A percentile compares a stretch with the other conserved stretches of the same genome.
Evolutionary conservation across 1,139 yeast species (phyloP).

Genomic region (Entelexis sorbosivorans): DNA sequence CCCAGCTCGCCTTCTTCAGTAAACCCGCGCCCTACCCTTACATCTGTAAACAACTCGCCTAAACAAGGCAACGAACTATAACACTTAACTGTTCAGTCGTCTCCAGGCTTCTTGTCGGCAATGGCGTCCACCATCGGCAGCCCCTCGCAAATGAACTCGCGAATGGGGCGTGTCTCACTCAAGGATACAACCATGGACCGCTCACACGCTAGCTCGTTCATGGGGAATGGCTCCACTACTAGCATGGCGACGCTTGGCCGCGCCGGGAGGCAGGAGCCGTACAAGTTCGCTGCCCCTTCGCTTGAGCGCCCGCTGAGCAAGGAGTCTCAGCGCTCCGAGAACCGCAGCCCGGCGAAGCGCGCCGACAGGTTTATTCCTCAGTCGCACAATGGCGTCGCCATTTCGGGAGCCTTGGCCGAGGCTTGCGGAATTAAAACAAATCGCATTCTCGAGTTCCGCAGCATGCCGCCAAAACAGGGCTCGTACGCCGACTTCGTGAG

Average conservation of each 20-base stretch:
- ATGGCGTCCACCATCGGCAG: neutral
- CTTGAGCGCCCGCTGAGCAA: neutral
- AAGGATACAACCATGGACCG: slow-evolving; percentile 6
- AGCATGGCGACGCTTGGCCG: slow-evolving; percentile 4
- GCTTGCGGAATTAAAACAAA: slow-evolving; percentile 19
- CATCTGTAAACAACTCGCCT: slow-evolving; percentile 1
- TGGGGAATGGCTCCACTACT: neutral
- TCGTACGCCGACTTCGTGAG: slow-evolving; percentile 13
- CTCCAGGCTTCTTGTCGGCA: neutral
- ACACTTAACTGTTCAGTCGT: neutral
- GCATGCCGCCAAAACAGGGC: slow-evolving; percentile 51
- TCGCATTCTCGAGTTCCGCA: slow-evolving; percentile 74
- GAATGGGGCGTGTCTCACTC: neutral
- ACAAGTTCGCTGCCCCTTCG: neutral
- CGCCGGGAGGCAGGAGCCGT: neutral
- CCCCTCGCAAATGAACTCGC: neutral
- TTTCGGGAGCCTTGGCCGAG: slow-evolving; percentile 17
- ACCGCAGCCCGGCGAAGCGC: slow-evolving; percentile 6
- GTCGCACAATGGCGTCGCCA: slow-evolving; percentile 1
- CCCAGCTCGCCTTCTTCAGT: too few relatives aligned
- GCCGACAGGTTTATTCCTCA: slow-evolving; percentile 16
- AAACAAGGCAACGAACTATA: neutral
- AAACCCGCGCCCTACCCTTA: slow-evolving; percentile 2
- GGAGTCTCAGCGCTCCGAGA: neutral
- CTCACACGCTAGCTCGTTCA: neutral